These are phyloP conservation scores for Aquanectria penicillioides DNA, from an alignment of 2,329 filamentous ascomycete species.

Conservation along the genomic window DNA sequence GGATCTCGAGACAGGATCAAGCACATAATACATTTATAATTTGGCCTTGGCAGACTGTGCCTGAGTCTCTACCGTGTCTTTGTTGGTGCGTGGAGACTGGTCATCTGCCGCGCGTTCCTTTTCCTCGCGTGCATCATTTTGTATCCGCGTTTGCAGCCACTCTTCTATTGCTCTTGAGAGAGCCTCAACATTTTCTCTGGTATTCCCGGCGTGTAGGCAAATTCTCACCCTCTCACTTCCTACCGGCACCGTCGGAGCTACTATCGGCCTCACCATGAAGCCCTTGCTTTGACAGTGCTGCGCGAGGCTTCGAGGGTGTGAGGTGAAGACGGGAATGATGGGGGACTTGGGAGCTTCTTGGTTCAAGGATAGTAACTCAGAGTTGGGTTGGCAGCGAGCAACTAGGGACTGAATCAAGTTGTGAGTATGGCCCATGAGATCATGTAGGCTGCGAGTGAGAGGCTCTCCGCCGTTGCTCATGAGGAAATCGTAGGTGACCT, in stretches of 20 bases:
- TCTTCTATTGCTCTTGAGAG: constrained; percentile 58
- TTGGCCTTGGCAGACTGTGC: background rate
- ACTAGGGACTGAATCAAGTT: constrained; percentile 54
- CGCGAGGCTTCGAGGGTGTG: constrained; percentile 67
- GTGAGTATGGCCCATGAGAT: constrained; percentile 52
- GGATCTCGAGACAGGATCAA: background rate
- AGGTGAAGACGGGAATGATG: constrained; percentile 71
- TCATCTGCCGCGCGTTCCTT: background rate
- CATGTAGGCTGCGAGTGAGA: constrained; percentile 45
- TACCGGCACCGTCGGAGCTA: constrained; percentile 73
- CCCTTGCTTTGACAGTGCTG: constrained; percentile 67
- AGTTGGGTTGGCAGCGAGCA: constrained; percentile 17
- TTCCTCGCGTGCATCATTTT: background rate
- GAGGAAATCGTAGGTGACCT: constrained; percentile 67
- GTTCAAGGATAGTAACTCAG: constrained; percentile 48
- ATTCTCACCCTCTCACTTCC: constrained; percentile 73
- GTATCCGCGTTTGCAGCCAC: constrained; percentile 51
- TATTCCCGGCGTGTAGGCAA: constrained; percentile 76
- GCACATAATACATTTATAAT: background rate
- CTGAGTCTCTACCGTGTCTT: background rate
- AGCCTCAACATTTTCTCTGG: constrained; percentile 62
- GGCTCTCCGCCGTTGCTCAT: constrained; percentile 56
- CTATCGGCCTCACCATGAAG: constrained; percentile 71
- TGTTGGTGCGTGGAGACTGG: background rate
- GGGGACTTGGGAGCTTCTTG: constrained; percentile 61